Evolutionary conservation across 192 early-diverging fungal species (phyloP), one percentile per base, ranked within the genome.

Genomic region (Gonapodya prolifera): DNA sequence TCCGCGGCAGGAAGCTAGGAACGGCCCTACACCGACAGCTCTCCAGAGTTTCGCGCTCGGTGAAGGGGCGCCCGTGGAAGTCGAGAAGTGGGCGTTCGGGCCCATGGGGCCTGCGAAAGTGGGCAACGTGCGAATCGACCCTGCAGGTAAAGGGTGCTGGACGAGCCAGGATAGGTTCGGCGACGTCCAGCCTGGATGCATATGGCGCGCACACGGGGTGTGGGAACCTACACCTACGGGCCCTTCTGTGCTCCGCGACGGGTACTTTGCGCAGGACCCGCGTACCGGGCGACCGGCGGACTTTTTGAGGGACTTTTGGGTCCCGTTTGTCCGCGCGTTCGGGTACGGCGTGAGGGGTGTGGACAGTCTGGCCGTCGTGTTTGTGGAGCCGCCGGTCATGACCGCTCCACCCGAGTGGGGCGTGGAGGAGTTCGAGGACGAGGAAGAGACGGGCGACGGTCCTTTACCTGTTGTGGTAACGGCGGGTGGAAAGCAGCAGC

Each of bases 381-480:
- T 94, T 81, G 89, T 94, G 0, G 94, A 93, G 76, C 94, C 94
- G 0, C 80, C 93, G 13, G 91, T 92, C 17, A 94, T 93, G 70
- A 91, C 94, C 80, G 82, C 83, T 70, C 86, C 87, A 30, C 85
- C 86, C 1, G 29, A 28, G n/a, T 76, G 87, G 8, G 82, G 82
- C n/a, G 79, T 74, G 17, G 78, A 80, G n/a, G 13, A n/a, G 13
- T 16, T n/a, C 45, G 45, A 16, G 13, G 45, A 8, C 45, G 45
- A 69, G 45, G 8, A 69, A 8, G 45, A n/a, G 8, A n/a, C 45
- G 45, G 13, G n/a, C 13, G 45, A 69, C 45, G 45, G 45, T n/a
- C 13, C n/a, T n/a, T 16, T n/a, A 8, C 13, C 45, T 8, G 13
- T n/a, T 8, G n/a, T n/a, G n/a, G n/a, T n/a, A n/a, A n/a, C n/a